Conservation (phyloP, 805 yeast genomes). For the Metschnikowia hibisci region DNA sequence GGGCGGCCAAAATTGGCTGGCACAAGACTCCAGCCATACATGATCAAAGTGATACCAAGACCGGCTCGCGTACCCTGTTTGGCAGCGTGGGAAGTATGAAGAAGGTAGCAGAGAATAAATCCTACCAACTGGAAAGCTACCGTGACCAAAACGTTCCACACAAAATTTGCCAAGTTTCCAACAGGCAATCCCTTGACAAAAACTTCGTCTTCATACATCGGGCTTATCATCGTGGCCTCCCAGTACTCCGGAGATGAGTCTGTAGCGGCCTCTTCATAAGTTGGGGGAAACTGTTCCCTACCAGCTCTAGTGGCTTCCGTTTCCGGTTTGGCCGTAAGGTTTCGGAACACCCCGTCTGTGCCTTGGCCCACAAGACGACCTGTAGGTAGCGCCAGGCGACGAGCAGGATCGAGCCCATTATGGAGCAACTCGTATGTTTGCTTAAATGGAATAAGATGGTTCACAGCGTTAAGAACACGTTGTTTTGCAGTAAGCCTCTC, state of each 20-base stretch:
- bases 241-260: conserved; percentile 96
- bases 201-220: conserved; percentile 81
- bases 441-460: conserved; percentile 34
- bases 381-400: conserved; percentile 41
- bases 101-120: conserved; percentile 79
- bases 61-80: conserved; percentile 94
- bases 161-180: conserved; percentile 80
- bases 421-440: conserved; percentile 42
- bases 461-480: conserved; percentile 29
- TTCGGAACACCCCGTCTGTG: conserved; percentile 89
- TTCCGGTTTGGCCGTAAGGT: conserved; percentile 87
- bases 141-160: conserved; percentile 87
- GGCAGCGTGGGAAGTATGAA: conserved; percentile 97
- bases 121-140: conserved; percentile 94
- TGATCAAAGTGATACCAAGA: conserved; percentile 76
- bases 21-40: conserved; percentile 47
- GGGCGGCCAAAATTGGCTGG: conserved; percentile 40
- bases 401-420: conserved; percentile 40
- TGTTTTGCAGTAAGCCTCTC: conserved; percentile 26
- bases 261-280: conserved; percentile 92
- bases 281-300: conserved; percentile 64
- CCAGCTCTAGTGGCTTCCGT: conserved; percentile 29
- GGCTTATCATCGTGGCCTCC: conserved; percentile 82
- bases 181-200: conserved; percentile 95
- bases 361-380: conserved; percentile 46